phyloP scores from a whole-genome alignment of 306 rosid genomes.

The Rosa persica region DNA sequence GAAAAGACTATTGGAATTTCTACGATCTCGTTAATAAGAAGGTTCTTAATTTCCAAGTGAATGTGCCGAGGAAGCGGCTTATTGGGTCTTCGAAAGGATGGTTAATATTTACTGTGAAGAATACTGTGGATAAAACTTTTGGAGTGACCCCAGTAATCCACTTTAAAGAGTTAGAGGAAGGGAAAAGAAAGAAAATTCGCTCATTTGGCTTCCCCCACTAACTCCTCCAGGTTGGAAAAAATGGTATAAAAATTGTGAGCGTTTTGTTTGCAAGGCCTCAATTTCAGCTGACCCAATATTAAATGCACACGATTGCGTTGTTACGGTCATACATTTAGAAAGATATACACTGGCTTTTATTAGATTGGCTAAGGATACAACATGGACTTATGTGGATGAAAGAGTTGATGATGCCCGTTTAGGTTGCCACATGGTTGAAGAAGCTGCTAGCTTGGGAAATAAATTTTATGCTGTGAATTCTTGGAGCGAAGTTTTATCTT shows the following conservation, averaged over 20 bases:
- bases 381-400: not conserved
- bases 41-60: not conserved
- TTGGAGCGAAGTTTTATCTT: not conserved
- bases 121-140: not conserved
- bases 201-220: not conserved
- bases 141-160: not conserved
- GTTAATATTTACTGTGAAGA: not conserved
- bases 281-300: not conserved
- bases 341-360: not conserved
- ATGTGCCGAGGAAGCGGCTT: not conserved
- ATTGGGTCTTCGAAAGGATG: conserved; percentile 12
- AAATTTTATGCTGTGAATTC: not conserved
- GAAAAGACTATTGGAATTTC: not conserved
- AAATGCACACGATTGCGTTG: not conserved
- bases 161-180: not conserved
- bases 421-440: not conserved
- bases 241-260: not conserved
- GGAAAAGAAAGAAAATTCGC: not conserved
- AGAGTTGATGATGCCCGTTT: not conserved
- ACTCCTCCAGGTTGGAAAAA: not conserved
- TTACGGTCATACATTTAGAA: not conserved
- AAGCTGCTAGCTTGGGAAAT: not conserved
- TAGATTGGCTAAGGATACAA: not conserved
- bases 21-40: not conserved
- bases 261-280: not conserved